Evolutionary conservation across 2,329 filamentous ascomycete genomes (phyloP).

Genomic region (Ceratocystis destructans): DNA sequence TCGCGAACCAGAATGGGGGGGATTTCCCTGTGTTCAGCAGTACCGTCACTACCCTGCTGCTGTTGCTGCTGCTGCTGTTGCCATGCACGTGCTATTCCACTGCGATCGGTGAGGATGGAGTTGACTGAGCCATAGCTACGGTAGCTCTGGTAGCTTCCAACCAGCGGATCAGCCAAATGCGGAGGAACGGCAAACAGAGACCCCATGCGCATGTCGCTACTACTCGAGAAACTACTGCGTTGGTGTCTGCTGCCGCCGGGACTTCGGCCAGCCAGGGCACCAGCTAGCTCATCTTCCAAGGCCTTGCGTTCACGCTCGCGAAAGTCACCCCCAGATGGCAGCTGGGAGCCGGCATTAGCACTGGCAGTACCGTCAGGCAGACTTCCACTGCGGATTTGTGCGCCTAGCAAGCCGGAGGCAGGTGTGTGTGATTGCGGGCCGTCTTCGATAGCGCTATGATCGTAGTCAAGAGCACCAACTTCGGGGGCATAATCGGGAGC

Average conservation of each 20-base stretch:
- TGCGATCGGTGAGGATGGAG: slow-evolving; percentile 13
- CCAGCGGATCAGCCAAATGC: slow-evolving; percentile 52
- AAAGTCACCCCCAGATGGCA: slow-evolving; percentile 24
- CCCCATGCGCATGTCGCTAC: slow-evolving; percentile 25
- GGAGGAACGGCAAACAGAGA: slow-evolving; percentile 46
- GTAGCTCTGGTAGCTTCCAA: slow-evolving; percentile 54
- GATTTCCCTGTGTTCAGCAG: slow-evolving; percentile 39
- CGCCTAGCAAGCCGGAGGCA: slow-evolving; percentile 36
- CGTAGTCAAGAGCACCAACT: slow-evolving; percentile 21
- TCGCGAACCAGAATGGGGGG: slow-evolving; percentile 78
- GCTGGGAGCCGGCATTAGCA: not conserved
- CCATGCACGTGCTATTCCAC: slow-evolving; percentile 20
- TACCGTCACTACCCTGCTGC: slow-evolving; percentile 23
- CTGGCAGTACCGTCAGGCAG: not conserved
- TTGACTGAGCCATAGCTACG: slow-evolving; percentile 41
- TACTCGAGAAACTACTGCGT: slow-evolving; percentile 18
- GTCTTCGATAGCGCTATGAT: slow-evolving; percentile 19
- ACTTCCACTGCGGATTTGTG: slow-evolving; percentile 34
- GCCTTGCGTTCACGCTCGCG: slow-evolving; percentile 37
- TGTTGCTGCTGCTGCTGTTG: slow-evolving; percentile 24
- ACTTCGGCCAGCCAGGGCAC: slow-evolving; percentile 2
- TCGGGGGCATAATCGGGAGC: slow-evolving; percentile 40
- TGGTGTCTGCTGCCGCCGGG: not conserved
- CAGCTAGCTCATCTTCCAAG: slow-evolving; percentile 28
- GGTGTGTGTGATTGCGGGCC: slow-evolving; percentile 23